Conservation (phyloP, 176 grass and related monocot species). For the Rhipidocladum racemiflorum region DNA sequence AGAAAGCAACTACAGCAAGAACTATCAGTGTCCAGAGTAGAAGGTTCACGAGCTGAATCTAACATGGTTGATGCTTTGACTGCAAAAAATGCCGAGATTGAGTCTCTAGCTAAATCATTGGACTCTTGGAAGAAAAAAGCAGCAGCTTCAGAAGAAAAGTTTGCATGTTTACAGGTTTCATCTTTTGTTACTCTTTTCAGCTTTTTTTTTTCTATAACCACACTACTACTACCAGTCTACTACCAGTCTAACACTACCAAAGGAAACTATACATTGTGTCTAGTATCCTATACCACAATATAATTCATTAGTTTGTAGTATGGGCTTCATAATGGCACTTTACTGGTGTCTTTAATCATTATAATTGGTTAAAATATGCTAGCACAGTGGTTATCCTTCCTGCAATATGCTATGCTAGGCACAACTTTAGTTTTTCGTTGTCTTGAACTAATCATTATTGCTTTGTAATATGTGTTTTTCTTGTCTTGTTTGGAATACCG, state of each 20-base stretch:
- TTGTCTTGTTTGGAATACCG: neutral
- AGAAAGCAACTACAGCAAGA: constrained; percentile 90
- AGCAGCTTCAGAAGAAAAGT: constrained; percentile 67
- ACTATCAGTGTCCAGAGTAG: constrained; percentile 66
- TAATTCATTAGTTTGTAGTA: neutral
- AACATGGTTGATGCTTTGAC: constrained; percentile 97
- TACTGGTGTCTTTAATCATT: neutral
- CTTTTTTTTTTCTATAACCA: constrained; percentile 3
- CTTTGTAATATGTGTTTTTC: neutral
- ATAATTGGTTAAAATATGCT: constrained; percentile 12
- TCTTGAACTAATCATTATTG: constrained; percentile 1
- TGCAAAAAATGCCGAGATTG: constrained; percentile 93
- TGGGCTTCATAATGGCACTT: neutral
- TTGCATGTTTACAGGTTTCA: constrained; percentile 68
- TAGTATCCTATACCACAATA: neutral
- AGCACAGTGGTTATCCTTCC: neutral
- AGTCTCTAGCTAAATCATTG: constrained; percentile 68
- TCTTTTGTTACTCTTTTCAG: constrained; percentile 21
- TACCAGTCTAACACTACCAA: neutral
- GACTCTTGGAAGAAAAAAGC: constrained; percentile 84
- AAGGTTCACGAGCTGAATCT: constrained; percentile 83
- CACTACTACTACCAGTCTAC: neutral
- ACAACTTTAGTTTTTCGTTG: neutral
- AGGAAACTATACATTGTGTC: constrained; percentile 22
- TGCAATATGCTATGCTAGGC: neutral